Percentiles rank a stretch among this genome's conserved stretches.
phyloP scores from a whole-genome alignment of 257 asterid species.

The Rubia yunnanensis region DNA sequence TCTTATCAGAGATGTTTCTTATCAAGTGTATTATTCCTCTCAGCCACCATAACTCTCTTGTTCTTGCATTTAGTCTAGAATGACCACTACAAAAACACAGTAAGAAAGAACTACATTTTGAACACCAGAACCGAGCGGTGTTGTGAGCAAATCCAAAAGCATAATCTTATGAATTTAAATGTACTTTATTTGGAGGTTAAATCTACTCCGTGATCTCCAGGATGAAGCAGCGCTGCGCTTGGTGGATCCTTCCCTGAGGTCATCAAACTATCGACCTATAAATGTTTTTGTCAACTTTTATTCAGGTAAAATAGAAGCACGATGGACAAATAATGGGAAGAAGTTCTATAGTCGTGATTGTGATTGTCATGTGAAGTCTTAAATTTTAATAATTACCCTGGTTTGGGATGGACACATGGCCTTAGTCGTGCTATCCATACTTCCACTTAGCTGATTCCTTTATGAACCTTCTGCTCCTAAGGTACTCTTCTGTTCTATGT shows the following conservation, averaged over 20 bases:
- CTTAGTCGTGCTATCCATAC: neutral
- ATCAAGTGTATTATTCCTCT: neutral
- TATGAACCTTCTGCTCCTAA: neutral
- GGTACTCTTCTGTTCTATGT: neutral
- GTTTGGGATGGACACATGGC: neutral
- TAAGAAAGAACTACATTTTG: neutral
- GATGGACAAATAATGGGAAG: neutral
- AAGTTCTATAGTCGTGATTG: neutral
- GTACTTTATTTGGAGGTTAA: neutral
- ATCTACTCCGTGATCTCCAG: conserved; percentile 27
- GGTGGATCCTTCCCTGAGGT: conserved; percentile 53
- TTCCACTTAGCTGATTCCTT: neutral
- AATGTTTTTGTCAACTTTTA: conserved; percentile 79
- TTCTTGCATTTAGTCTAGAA: neutral
- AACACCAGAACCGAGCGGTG: neutral
- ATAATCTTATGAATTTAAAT: no score
- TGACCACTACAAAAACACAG: neutral
- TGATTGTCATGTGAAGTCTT: neutral
- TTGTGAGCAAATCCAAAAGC: neutral
- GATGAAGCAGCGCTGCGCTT: conserved; percentile 91
- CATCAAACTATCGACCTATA: conserved; percentile 81
- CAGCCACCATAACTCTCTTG: neutral
- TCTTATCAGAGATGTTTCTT: neutral
- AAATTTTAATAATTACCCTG: neutral
- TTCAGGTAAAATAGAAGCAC: conserved; percentile 40